Evolutionary conservation across 257 asterid genomes (phyloP).

Genomic region (Solanum appendiculatum): DNA sequence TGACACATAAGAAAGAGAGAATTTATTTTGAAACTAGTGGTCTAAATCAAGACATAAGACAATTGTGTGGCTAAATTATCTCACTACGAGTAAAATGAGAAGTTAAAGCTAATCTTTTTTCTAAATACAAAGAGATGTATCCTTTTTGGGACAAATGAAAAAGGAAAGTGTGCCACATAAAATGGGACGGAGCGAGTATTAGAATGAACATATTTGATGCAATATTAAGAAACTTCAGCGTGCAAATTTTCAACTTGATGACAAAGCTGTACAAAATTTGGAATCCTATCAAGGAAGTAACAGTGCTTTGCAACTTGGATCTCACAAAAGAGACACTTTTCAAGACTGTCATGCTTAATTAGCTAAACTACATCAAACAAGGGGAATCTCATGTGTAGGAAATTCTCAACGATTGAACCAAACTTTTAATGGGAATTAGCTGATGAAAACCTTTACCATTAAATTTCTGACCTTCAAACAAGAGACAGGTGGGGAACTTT

Average conservation of each 20-base stretch:
- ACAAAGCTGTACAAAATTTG: not conserved
- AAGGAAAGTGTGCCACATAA: not conserved
- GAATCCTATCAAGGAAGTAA: not conserved
- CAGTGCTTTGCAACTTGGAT: not conserved
- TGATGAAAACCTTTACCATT: not conserved
- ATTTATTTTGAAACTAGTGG: not conserved
- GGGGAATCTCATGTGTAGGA: not conserved
- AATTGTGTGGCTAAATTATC: not conserved
- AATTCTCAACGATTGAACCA: not conserved
- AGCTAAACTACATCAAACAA: not conserved
- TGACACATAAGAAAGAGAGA: not conserved
- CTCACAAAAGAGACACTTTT: not conserved
- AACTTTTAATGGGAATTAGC: not conserved
- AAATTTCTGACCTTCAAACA: constrained; percentile 57
- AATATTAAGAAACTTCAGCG: not conserved
- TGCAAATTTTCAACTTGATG: not conserved
- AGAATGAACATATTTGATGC: not conserved
- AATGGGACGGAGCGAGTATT: not conserved
- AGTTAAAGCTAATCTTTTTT: not conserved
- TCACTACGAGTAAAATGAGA: not conserved
- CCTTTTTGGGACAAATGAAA: not conserved
- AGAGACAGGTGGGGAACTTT: constrained; percentile 23
- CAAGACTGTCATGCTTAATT: not conserved
- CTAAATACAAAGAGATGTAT: not conserved
- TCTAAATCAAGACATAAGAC: not conserved